These are phyloP conservation scores for Juncus effusus DNA, from an alignment of 176 grass and related monocot genomes.

Conservation along the genomic window DNA sequence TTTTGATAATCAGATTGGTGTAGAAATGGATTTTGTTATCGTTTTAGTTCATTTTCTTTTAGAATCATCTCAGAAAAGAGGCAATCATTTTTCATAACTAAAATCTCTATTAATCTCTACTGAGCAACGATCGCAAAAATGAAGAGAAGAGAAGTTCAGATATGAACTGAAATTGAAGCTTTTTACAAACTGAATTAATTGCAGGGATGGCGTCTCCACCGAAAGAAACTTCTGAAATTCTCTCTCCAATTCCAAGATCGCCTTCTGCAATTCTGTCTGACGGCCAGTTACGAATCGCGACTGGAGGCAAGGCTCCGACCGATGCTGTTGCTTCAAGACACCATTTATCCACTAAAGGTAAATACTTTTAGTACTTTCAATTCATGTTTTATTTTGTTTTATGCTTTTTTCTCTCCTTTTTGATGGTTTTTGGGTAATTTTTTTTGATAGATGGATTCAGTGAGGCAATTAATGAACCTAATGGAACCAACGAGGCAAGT, in stretches of 20 bases:
- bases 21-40: too few relatives aligned
- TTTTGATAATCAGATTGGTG: too few relatives aligned
- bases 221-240: conserved; percentile 16
- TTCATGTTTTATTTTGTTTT: neutral
- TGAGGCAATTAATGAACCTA: neutral
- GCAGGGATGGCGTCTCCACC: conserved; percentile 23
- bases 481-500: neutral
- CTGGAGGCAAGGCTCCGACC: conserved; percentile 19
- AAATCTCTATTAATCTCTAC: neutral
- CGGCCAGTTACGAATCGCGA: conserved; percentile 24
- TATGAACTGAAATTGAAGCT: neutral
- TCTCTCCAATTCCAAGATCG: conserved; percentile 21
- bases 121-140: neutral
- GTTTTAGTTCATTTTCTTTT: neutral
- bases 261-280: conserved; percentile 20
- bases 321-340: conserved; percentile 27
- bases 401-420: conserved; percentile 4
- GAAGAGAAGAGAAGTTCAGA: neutral
- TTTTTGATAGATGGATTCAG: conserved; percentile 16
- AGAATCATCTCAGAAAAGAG: neutral
- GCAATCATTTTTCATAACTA: neutral
- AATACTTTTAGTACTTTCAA: neutral
- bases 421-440: neutral
- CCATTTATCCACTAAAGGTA: conserved; percentile 25
- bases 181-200: conserved; percentile 9